Conservation (phyloP, 2,329 filamentous ascomycete species). For the Didymella keratinophila region DNA sequence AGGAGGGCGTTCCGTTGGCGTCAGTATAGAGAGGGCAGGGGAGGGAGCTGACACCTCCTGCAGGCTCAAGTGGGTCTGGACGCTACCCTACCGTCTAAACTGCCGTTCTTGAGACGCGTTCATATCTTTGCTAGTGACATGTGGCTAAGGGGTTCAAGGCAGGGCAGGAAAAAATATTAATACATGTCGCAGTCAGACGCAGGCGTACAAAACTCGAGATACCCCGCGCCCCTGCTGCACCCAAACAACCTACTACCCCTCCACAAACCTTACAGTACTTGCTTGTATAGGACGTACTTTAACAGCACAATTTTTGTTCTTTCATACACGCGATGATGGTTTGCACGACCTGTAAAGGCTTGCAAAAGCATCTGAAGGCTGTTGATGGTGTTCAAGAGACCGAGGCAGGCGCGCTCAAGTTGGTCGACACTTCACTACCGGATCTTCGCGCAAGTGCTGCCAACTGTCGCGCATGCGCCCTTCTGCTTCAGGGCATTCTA, state of each 20-base stretch:
- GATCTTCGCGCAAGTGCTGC: constrained; percentile 39
- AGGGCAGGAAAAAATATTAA: constrained; percentile 9
- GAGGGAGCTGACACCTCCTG: constrained; percentile 17
- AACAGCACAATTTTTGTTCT: constrained; percentile 1
- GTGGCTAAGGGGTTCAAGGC: constrained; percentile 17
- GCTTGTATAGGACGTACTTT: constrained; percentile 1
- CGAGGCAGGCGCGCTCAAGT: constrained; percentile 28
- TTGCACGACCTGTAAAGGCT: constrained; percentile 44
- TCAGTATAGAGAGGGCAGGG: constrained; percentile 6
- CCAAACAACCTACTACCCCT: constrained; percentile 11
- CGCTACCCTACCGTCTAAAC: constrained; percentile 9
- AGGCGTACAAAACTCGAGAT: constrained; percentile 16
- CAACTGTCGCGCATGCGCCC: constrained; percentile 43
- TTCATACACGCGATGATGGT: constrained; percentile 16
- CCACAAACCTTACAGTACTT: background rate
- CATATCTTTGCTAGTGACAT: constrained; percentile 15
- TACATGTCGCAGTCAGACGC: constrained; percentile 18
- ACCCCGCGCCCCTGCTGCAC: constrained; percentile 17
- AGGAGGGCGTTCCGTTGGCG: constrained; percentile 13
- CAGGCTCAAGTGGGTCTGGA: constrained; percentile 20
- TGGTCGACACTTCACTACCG: constrained; percentile 42
- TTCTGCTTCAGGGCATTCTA: constrained; percentile 45
- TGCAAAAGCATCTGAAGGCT: constrained; percentile 42
- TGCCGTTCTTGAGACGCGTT: constrained; percentile 14
- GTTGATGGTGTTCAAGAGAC: constrained; percentile 26